These are phyloP conservation scores for Bacidia rubella DNA, from an alignment of 495 filamentous ascomycete species.

Conservation along the genomic window DNA sequence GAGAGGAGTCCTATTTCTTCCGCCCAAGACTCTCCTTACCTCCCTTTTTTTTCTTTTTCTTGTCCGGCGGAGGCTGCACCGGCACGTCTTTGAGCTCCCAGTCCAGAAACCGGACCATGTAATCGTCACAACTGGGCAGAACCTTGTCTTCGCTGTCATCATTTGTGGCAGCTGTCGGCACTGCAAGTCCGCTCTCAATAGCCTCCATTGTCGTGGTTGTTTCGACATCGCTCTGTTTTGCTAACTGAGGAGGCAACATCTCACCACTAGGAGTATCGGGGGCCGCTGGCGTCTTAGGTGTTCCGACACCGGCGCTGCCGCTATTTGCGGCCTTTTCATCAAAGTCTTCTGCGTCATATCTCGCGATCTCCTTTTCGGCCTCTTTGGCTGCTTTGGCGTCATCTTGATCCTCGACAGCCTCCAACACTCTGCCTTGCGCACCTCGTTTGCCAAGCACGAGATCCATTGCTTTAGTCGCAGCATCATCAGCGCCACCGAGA, in stretches of 20 bases:
- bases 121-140: constrained; percentile 42
- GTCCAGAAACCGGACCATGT: constrained; percentile 67
- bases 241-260: constrained; percentile 21
- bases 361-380: constrained; percentile 74
- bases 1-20: constrained; percentile 6
- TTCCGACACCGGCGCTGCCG: constrained; percentile 15
- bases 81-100: constrained; percentile 65
- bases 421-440: constrained; percentile 49
- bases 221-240: constrained; percentile 28
- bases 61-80: constrained; percentile 65
- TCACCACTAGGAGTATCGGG: constrained; percentile 19
- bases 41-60: constrained; percentile 68
- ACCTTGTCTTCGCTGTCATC: constrained; percentile 28
- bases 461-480: constrained; percentile 73
- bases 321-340: constrained; percentile 51
- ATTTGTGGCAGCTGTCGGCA: constrained; percentile 18
- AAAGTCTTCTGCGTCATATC: constrained; percentile 84
- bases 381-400: constrained; percentile 77
- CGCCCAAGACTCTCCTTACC: constrained; percentile 43
- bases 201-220: constrained; percentile 35
- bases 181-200: constrained; percentile 17
- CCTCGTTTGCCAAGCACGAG: constrained; percentile 54
- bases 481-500: constrained; percentile 45
- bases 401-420: constrained; percentile 83
- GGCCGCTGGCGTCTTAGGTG: constrained; percentile 23